Percentiles rank a stretch among this genome's conserved stretches.
phyloP scores from a whole-genome alignment of 1,284 basidiomycete genomes.

The Ganoderma boninense region DNA sequence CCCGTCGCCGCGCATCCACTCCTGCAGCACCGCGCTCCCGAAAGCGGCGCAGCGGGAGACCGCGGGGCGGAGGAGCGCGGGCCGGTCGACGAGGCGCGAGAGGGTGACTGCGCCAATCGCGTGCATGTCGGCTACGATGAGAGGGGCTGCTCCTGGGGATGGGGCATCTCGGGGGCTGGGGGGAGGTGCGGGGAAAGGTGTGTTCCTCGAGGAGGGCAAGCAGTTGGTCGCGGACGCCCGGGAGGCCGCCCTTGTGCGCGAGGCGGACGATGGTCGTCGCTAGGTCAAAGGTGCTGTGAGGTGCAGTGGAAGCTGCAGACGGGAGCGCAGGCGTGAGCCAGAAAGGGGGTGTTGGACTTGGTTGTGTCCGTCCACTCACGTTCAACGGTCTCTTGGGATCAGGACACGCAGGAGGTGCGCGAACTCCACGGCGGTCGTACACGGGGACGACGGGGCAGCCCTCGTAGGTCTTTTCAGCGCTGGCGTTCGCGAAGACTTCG shows the following conservation, averaged over 20 bases:
- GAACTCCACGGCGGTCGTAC: conserved; percentile 21
- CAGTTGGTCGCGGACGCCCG: too few species aligned
- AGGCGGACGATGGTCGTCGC: not conserved
- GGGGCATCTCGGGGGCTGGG: not conserved
- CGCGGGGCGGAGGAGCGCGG: not conserved
- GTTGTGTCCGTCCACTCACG: not conserved
- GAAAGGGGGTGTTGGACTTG: not conserved
- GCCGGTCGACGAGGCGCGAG: not conserved
- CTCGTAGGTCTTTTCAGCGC: conserved; percentile 15
- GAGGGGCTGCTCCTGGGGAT: too few species aligned
- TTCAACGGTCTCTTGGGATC: not conserved
- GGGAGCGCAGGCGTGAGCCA: too few species aligned
- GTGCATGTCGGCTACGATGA: not conserved
- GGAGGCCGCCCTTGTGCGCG: too few species aligned
- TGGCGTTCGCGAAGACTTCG: conserved; percentile 27
- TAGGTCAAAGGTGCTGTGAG: not conserved
- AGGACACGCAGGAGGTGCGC: conserved; percentile 2
- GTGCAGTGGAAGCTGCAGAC: not conserved
- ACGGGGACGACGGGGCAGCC: conserved; percentile 29
- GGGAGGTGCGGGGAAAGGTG: not conserved
- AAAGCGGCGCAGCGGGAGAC: not conserved
- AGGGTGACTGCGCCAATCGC: not conserved
- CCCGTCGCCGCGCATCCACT: not conserved
- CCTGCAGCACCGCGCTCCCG: not conserved
- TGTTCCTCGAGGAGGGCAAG: not conserved